These are phyloP conservation scores for Trichoderma orchidacearum DNA, from an alignment of 495 filamentous ascomycete genomes.

Conservation along the genomic window DNA sequence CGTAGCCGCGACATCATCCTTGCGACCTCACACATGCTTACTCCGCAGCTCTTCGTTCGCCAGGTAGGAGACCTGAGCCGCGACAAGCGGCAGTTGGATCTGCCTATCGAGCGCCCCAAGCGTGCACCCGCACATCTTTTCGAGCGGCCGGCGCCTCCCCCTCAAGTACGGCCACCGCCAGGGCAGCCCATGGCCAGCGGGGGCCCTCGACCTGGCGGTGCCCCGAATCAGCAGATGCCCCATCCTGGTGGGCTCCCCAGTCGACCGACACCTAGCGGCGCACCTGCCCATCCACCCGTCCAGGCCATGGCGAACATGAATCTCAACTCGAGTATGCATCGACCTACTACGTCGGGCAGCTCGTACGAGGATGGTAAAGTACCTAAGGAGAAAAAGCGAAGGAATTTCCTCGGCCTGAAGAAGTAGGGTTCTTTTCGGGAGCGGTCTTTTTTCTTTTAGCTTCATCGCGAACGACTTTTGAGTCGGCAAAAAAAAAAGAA, in stretches of 20 bases:
- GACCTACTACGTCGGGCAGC: slow-evolving; percentile 1
- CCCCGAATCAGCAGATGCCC: background rate
- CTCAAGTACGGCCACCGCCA: slow-evolving; percentile 9
- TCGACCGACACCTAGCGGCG: slow-evolving; percentile 9
- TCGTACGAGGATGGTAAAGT: slow-evolving; percentile 26
- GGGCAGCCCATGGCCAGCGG: background rate
- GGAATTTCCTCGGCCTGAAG: slow-evolving; percentile 64
- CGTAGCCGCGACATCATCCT: slow-evolving; percentile 74
- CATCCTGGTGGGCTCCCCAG: background rate
- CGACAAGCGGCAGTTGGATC: slow-evolving; percentile 58
- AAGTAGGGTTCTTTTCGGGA: slow-evolving; percentile 16
- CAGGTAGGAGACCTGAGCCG: slow-evolving; percentile 69
- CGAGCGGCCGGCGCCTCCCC: slow-evolving; percentile 41
- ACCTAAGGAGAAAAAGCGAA: slow-evolving; percentile 59
- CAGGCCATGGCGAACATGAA: slow-evolving; percentile 46
- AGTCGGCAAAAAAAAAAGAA: background rate
- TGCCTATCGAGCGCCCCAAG: slow-evolving; percentile 70
- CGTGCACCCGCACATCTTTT: slow-evolving; percentile 78
- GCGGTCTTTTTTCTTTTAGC: background rate
- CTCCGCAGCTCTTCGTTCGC: slow-evolving; percentile 61
- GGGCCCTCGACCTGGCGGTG: background rate
- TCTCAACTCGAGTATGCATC: slow-evolving; percentile 17
- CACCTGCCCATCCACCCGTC: slow-evolving; percentile 34
- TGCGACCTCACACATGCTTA: slow-evolving; percentile 83
- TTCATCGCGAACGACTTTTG: background rate